Evolutionary conservation across 768 basidiomycete genomes (phyloP).

Genomic region (Stropharia rugosoannulata): DNA sequence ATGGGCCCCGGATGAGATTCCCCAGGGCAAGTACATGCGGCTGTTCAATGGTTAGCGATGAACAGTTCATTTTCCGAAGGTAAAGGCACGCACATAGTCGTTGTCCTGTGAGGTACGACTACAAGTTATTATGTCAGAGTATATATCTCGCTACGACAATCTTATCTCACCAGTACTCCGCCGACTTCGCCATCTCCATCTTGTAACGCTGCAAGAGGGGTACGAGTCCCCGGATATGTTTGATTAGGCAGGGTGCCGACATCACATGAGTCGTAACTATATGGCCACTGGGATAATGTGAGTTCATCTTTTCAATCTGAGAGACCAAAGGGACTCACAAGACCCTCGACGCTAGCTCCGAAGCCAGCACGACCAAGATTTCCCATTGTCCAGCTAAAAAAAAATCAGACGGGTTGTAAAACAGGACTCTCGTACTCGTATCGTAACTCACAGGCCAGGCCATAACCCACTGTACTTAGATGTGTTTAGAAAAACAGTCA

Average conservation of each 20-base stretch:
- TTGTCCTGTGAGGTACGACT: conserved; percentile 73
- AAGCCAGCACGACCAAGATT: conserved; percentile 68
- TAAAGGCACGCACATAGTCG: conserved; percentile 25
- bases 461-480: conserved; percentile 29
- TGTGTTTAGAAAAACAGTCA: background rate
- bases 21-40: conserved; percentile 38
- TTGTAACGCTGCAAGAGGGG: conserved; percentile 43
- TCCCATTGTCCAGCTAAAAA: conserved; percentile 37
- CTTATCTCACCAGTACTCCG: conserved; percentile 29
- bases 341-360: conserved; percentile 63
- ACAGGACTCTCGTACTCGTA: background rate
- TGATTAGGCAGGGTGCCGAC: conserved; percentile 81
- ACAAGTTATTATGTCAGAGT: background rate
- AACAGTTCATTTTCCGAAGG: background rate
- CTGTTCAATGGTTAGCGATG: conserved; percentile 12
- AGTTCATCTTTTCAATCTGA: background rate
- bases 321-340: conserved; percentile 33
- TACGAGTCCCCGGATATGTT: conserved; percentile 52
- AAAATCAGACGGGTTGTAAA: background rate
- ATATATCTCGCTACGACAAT: background rate
- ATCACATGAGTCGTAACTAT: conserved; percentile 72
- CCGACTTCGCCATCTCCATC: conserved; percentile 39
- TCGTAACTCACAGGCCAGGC: conserved; percentile 33
- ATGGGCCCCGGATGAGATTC: conserved; percentile 41
- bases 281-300: conserved; percentile 51